Evolutionary conservation across 2,329 filamentous ascomycete species (phyloP).

Genomic region (Taxawa tesnikishii): DNA sequence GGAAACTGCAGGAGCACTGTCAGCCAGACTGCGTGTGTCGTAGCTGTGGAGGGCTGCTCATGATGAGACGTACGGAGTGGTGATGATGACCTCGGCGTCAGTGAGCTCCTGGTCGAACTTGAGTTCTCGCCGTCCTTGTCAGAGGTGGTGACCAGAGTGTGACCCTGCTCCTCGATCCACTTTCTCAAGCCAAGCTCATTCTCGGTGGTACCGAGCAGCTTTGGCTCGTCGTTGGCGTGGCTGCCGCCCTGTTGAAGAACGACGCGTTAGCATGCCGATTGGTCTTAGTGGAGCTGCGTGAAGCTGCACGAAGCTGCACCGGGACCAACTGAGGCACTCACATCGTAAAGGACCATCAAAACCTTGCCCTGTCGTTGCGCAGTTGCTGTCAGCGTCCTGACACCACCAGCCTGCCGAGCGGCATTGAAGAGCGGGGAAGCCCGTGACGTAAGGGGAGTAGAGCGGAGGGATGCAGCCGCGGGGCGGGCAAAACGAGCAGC

Average conservation of each 20-base stretch:
- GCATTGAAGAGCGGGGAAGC: slow-evolving; percentile 23
- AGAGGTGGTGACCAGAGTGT: slow-evolving; percentile 92
- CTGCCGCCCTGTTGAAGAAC: slow-evolving; percentile 48
- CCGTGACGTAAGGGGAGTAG: slow-evolving; percentile 22
- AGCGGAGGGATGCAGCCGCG: slow-evolving; percentile 27
- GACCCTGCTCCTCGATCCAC: slow-evolving; percentile 95
- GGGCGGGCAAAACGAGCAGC: slow-evolving; percentile 42
- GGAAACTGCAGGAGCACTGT: slow-evolving; percentile 52
- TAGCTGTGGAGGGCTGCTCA: slow-evolving; percentile 1
- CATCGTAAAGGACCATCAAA: slow-evolving; percentile 88
- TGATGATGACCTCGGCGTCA: slow-evolving; percentile 97
- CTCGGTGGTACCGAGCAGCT: slow-evolving; percentile 87
- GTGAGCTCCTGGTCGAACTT: slow-evolving; percentile 92
- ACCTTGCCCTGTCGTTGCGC: slow-evolving; percentile 81
- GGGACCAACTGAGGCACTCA: slow-evolving; percentile 28
- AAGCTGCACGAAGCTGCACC: too few species aligned
- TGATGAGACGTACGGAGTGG: slow-evolving; percentile 67
- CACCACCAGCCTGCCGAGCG: slow-evolving; percentile 32
- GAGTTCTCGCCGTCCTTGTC: slow-evolving; percentile 95
- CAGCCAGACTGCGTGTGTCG: background rate
- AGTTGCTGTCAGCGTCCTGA: slow-evolving; percentile 52
- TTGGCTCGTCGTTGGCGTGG: slow-evolving; percentile 80
- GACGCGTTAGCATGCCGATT: slow-evolving; percentile 6
- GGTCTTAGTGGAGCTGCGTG: too few species aligned
- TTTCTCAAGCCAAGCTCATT: slow-evolving; percentile 95